Evolutionary conservation across 257 asterid species (phyloP), one percentile per base, ranked within the genome.

Genomic region (Mentha longifolia): DNA sequence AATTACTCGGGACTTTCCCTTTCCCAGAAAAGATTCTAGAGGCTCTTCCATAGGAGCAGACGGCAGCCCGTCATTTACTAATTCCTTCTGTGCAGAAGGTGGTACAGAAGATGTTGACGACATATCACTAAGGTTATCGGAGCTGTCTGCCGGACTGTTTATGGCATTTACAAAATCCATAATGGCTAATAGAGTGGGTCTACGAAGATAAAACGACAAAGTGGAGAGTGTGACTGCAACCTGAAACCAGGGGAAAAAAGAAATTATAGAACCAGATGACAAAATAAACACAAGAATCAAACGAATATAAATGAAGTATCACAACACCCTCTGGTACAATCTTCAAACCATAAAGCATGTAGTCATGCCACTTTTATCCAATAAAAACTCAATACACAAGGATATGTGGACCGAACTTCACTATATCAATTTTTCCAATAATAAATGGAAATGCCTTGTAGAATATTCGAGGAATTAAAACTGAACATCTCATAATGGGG

Each of bases 221-320:
- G 98, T 91, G 74, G 99, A 90, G 73, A 94, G 92, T 20, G 92
- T 91, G 76, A 94, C 92, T 7, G 78, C 85, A 77, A 94, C 98
- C 99, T 94, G 96, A 37, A 80, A 60, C 45, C 0, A 33, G 37
- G 37, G 17, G 11, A 39, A 61, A 42, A 42, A 35, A 30, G n/a
- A 47, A 20, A 60, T 13, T 41, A 49, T 42, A 16, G 30, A 54
- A 61, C 6, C 31, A 20, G 5, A 45, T 6, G 20, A 16, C 20
- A 16, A 20, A 43, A 64, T 64, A 22, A 20, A 64, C 56, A 22
- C 56, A 64, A 64, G 50, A 13, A 47, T 41, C 68, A 16, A 52
- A 57, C n/a, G 17, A 60, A 33, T 35, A 41, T 43, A 54, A 28
- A 59, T 42, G 39, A 67, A 8, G 20, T 54, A 31, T 51, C 16